Conservation (phyloP, 1,284 basidiomycete genomes). For the Leccinum griseonigrum region DNA sequence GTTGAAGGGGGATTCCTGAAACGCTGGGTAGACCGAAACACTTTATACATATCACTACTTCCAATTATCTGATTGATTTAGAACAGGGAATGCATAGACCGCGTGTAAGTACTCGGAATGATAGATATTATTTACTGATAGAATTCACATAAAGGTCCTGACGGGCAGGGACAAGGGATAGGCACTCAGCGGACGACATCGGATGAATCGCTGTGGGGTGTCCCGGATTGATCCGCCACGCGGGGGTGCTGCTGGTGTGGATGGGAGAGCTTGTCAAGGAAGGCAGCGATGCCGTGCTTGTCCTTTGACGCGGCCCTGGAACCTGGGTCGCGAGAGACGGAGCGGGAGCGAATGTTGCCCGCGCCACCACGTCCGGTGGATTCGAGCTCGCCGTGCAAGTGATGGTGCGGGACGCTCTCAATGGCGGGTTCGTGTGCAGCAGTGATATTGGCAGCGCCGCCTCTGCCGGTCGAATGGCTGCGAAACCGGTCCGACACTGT, state of each 20-base stretch:
- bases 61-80: background rate
- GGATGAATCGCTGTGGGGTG: background rate
- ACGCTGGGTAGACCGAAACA: background rate
- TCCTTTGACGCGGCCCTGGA: conserved; percentile 30
- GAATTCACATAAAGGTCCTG: background rate
- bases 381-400: conserved; percentile 32
- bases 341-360: conserved; percentile 63
- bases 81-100: background rate
- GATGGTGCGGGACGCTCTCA: conserved; percentile 35
- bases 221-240: background rate
- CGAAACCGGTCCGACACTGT: background rate
- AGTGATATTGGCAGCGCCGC: conserved; percentile 63
- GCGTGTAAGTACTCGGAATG: background rate
- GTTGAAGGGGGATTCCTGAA: background rate
- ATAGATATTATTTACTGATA: background rate
- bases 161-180: background rate
- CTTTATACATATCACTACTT: background rate
- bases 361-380: conserved; percentile 70
- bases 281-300: conserved; percentile 31
- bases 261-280: conserved; percentile 31
- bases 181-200: conserved; percentile 1
- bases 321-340: conserved; percentile 37
- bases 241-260: conserved; percentile 15
- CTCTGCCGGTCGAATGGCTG: conserved; percentile 69
- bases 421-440: conserved; percentile 37